These are phyloP conservation scores for Stromatinia cepivora DNA, from an alignment of 2,329 filamentous ascomycete species.

Conservation along the genomic window DNA sequence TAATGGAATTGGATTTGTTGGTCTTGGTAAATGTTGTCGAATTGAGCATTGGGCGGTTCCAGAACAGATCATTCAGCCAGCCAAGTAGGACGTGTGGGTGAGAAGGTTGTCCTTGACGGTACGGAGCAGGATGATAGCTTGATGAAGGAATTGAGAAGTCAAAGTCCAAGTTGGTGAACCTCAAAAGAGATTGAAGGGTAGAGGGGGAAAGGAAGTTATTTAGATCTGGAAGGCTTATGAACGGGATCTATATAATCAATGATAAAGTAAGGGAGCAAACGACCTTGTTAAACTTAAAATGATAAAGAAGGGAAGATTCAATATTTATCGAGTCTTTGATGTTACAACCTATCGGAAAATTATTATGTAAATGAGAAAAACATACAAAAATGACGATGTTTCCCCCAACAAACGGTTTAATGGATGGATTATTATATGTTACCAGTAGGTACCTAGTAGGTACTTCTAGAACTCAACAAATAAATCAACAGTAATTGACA, in stretches of 20 bases:
- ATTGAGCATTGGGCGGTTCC: slow-evolving; percentile 13
- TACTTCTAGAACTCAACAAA: background rate
- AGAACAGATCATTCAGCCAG: slow-evolving; percentile 23
- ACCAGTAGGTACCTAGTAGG: background rate
- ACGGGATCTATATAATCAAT: background rate
- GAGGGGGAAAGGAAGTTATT: background rate
- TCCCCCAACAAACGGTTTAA: background rate
- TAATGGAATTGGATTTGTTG: slow-evolving; percentile 9
- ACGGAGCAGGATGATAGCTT: background rate
- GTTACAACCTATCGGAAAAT: background rate
- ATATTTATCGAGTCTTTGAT: background rate
- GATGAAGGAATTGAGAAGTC: background rate
- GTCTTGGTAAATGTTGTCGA: slow-evolving; percentile 11
- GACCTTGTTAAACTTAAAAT: background rate
- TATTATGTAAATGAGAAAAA: slow-evolving; percentile 5
- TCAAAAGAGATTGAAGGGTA: background rate
- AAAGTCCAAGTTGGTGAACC: background rate
- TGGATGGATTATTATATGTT: background rate
- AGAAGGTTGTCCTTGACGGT: background rate
- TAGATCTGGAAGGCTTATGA: background rate
- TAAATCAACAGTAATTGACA: background rate
- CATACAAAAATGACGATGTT: slow-evolving; percentile 3
- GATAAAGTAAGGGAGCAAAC: background rate
- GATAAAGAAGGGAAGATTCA: background rate
- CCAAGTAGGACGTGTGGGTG: background rate